Conservation (phyloP, 2,329 filamentous ascomycete genomes). For the Seiridium cupressi region DNA sequence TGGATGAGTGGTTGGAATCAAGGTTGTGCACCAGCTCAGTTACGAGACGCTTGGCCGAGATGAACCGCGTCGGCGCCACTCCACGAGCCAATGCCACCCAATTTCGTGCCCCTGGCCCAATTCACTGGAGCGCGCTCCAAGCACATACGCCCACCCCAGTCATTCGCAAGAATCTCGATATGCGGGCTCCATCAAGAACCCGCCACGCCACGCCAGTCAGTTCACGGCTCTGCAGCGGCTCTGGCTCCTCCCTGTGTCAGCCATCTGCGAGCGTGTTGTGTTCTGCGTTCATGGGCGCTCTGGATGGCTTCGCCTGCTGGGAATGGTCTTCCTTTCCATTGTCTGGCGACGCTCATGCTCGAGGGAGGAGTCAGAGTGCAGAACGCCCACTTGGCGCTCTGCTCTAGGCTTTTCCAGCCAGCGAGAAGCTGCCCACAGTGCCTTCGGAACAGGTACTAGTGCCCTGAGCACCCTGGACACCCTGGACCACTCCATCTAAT, state of each 20-base stretch:
- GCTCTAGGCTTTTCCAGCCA: background rate
- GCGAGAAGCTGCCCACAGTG: background rate
- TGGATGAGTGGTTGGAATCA: conserved; percentile 7
- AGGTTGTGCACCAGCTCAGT: conserved; percentile 8
- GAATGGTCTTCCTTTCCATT: no score
- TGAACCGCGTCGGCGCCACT: conserved; percentile 10
- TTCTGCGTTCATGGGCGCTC: no score
- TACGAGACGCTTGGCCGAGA: conserved; percentile 10
- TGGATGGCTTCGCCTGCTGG: no score
- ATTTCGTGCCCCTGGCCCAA: conserved; percentile 7
- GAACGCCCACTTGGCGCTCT: background rate
- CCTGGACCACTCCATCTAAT: conserved; percentile 11
- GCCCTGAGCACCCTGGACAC: background rate
- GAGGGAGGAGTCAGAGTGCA: background rate
- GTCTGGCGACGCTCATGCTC: no score
- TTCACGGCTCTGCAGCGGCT: background rate
- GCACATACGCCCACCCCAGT: background rate
- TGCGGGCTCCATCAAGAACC: background rate
- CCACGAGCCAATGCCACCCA: conserved; percentile 10
- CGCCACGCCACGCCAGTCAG: background rate
- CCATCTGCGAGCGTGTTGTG: background rate
- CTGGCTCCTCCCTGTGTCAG: background rate
- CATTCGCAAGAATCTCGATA: background rate
- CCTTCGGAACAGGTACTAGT: conserved; percentile 10
- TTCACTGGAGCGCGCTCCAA: background rate